Evolutionary conservation across 768 basidiomycete genomes (phyloP).

Genomic region (Ephemerocybe angulata): DNA sequence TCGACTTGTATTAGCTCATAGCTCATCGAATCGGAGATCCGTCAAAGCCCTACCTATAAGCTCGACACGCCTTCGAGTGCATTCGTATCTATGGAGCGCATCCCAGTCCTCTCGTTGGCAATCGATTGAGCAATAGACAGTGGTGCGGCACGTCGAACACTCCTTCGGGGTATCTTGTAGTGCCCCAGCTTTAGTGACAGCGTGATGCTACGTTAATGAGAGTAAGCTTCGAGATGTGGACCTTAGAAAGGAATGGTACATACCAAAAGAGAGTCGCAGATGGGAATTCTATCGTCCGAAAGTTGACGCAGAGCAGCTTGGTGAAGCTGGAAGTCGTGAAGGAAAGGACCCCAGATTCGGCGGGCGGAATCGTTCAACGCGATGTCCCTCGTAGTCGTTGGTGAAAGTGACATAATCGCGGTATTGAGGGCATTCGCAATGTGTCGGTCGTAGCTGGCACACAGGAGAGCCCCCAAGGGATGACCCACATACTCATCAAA

Average conservation of each 20-base stretch:
- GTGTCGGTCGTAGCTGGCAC: not conserved
- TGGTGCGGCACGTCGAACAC: not conserved
- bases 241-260: too few species aligned
- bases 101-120: not conserved
- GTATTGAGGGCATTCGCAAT: not conserved
- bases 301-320: not conserved
- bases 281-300: not conserved
- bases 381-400: not conserved
- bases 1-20: too few species aligned
- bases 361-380: not conserved
- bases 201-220: not conserved
- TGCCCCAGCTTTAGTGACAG: not conserved
- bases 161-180: too few species aligned
- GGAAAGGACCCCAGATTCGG: not conserved
- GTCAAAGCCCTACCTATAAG: too few species aligned
- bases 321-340: not conserved
- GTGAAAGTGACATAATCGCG: not conserved
- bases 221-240: not conserved
- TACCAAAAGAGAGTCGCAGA: not conserved
- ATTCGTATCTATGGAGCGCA: not conserved
- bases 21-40: too few species aligned
- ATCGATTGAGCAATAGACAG: not conserved
- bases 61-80: not conserved
- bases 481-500: not conserved
- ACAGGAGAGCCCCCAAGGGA: not conserved